These are phyloP conservation scores for Saccharomycopsis guyanensis DNA, from an alignment of 805 yeast genomes.

Conservation along the genomic window DNA sequence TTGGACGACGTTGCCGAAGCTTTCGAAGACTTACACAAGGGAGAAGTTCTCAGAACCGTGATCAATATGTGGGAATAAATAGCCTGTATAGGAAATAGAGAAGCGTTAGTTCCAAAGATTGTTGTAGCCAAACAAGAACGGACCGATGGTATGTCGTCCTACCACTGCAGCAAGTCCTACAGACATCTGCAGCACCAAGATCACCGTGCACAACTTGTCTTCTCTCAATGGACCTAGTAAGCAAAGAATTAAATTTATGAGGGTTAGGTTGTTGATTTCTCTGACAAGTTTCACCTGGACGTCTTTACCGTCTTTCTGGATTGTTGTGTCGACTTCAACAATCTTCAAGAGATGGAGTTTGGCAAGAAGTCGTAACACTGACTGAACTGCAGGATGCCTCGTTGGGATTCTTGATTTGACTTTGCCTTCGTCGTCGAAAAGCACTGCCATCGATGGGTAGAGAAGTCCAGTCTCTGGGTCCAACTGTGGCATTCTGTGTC, in stretches of 20 bases:
- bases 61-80: slow-evolving; percentile 34
- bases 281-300: slow-evolving; percentile 23
- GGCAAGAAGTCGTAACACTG: slow-evolving; percentile 40
- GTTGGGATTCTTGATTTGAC: not conserved
- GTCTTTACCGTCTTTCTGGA: slow-evolving; percentile 25
- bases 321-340: slow-evolving; percentile 28
- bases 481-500: slow-evolving; percentile 86
- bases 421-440: slow-evolving; percentile 27
- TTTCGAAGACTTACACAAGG: slow-evolving; percentile 90
- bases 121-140: slow-evolving; percentile 82
- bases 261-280: slow-evolving; percentile 72
- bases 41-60: slow-evolving; percentile 92
- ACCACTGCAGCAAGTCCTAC: slow-evolving; percentile 61
- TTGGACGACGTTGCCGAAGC: slow-evolving; percentile 78
- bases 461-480: slow-evolving; percentile 60
- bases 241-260: slow-evolving; percentile 75
- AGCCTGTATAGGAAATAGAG: not conserved
- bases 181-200: slow-evolving; percentile 54
- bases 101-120: slow-evolving; percentile 41
- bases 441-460: slow-evolving; percentile 59
- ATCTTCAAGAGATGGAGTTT: slow-evolving; percentile 42
- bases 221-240: slow-evolving; percentile 90
- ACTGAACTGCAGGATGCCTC: slow-evolving; percentile 26
- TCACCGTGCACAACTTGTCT: slow-evolving; percentile 55
- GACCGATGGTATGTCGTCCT: slow-evolving; percentile 78